These are phyloP conservation scores for Gentiana macrophylla DNA, from an alignment of 257 asterid species.

Conservation along the genomic window DNA sequence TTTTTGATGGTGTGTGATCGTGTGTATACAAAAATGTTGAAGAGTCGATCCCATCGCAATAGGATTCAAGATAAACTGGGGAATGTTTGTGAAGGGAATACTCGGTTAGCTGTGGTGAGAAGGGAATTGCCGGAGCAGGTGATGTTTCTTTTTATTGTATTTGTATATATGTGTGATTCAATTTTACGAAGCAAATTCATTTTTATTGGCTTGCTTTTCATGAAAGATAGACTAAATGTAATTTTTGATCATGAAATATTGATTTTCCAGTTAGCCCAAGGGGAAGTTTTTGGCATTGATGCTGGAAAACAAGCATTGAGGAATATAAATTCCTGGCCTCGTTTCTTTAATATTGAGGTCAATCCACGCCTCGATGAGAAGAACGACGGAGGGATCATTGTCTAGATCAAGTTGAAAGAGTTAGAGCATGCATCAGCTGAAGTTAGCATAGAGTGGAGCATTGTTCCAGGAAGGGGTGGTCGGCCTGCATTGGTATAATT, in stretches of 20 bases:
- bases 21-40: too few relatives aligned
- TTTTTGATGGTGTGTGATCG: too few relatives aligned
- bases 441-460: constrained; percentile 97
- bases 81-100: too few relatives aligned
- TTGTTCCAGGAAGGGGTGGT: constrained; percentile 96
- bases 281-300: constrained; percentile 81
- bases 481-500: constrained; percentile 79
- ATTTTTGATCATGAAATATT: background rate
- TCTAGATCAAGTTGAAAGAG: constrained; percentile 89
- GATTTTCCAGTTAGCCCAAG: constrained; percentile 67
- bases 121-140: too few relatives aligned
- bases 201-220: too few relatives aligned
- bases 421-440: constrained; percentile 96
- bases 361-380: constrained; percentile 96
- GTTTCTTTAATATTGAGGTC: constrained; percentile 93
- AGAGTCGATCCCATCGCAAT: too few relatives aligned
- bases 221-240: too few relatives aligned
- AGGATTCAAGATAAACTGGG: too few relatives aligned
- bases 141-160: too few relatives aligned
- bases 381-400: constrained; percentile 90
- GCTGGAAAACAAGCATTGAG: constrained; percentile 94
- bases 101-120: too few relatives aligned
- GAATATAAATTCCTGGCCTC: constrained; percentile 74
- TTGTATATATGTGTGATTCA: too few relatives aligned
- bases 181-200: too few relatives aligned